Conservation (phyloP, 176 grass and related monocot species). For the Zoysia japonica region DNA sequence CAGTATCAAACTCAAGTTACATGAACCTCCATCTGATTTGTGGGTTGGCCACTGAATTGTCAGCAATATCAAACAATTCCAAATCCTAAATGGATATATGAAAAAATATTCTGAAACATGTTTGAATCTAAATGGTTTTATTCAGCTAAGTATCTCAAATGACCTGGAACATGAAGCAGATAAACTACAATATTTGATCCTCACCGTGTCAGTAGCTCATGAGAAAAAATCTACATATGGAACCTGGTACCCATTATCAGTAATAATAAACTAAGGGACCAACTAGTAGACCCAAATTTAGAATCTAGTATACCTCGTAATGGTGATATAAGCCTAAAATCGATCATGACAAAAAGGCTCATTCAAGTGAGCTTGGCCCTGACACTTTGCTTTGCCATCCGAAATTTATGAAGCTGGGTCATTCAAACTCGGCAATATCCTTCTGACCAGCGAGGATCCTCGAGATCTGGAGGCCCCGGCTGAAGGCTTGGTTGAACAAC, state of each 20-base stretch:
- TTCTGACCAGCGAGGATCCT: slow-evolving; percentile 80
- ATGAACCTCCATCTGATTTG: no score
- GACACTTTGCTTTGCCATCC: slow-evolving; percentile 2
- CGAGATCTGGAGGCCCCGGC: slow-evolving; percentile 89
- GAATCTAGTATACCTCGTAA: slow-evolving; percentile 7
- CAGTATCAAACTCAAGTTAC: no score
- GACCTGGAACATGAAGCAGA: not conserved
- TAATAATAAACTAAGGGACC: not conserved
- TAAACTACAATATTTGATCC: no score
- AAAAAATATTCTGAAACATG: no score
- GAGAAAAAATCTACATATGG: not conserved
- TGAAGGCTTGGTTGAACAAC: slow-evolving; percentile 97
- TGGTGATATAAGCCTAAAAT: not conserved
- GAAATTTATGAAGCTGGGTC: not conserved
- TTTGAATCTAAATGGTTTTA: no score
- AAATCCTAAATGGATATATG: no score
- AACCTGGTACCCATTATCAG: not conserved
- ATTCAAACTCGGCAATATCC: slow-evolving; percentile 37
- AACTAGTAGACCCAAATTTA: not conserved
- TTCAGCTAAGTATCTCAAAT: no score
- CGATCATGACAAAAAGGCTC: not conserved
- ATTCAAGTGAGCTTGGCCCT: not conserved
- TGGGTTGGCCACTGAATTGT: no score
- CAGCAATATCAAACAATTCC: no score
- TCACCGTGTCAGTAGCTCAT: no score